phyloP scores from a whole-genome alignment of 768 basidiomycete species.

The Mycena filopes region DNA sequence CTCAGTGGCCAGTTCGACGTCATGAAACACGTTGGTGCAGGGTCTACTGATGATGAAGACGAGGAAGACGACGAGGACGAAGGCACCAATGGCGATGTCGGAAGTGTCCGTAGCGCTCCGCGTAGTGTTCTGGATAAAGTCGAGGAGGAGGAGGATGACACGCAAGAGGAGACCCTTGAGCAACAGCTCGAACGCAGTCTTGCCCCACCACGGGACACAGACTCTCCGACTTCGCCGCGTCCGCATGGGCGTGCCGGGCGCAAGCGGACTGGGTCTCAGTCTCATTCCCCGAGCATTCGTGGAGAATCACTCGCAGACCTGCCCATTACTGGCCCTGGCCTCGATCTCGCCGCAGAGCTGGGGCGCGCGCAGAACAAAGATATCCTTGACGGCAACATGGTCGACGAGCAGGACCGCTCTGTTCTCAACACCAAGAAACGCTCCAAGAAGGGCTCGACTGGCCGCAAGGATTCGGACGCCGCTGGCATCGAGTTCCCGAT shows the following conservation, averaged over 20 bases:
- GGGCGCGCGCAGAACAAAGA: constrained; percentile 93
- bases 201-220: constrained; percentile 45
- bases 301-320: constrained; percentile 90
- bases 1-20: constrained; percentile 89
- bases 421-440: constrained; percentile 60
- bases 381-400: constrained; percentile 64
- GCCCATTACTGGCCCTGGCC: constrained; percentile 88
- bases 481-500: constrained; percentile 57
- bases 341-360: constrained; percentile 91
- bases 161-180: constrained; percentile 51
- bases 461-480: constrained; percentile 47
- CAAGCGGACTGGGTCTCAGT: constrained; percentile 60
- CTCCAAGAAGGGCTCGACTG: constrained; percentile 56
- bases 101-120: constrained; percentile 66
- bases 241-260: constrained; percentile 57
- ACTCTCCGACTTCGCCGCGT: constrained; percentile 53
- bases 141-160: constrained; percentile 64
- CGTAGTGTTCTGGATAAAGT: constrained; percentile 72
- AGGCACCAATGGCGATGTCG: constrained; percentile 58
- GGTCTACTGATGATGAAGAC: constrained; percentile 51
- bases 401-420: constrained; percentile 63
- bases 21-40: constrained; percentile 71
- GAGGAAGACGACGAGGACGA: constrained; percentile 55
- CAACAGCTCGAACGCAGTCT: constrained; percentile 51
- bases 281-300: constrained; percentile 57